Evolutionary conservation across 2,329 filamentous ascomycete genomes (phyloP), one percentile per base, ranked within the genome.

Genomic region (Podosphaera xanthii): DNA sequence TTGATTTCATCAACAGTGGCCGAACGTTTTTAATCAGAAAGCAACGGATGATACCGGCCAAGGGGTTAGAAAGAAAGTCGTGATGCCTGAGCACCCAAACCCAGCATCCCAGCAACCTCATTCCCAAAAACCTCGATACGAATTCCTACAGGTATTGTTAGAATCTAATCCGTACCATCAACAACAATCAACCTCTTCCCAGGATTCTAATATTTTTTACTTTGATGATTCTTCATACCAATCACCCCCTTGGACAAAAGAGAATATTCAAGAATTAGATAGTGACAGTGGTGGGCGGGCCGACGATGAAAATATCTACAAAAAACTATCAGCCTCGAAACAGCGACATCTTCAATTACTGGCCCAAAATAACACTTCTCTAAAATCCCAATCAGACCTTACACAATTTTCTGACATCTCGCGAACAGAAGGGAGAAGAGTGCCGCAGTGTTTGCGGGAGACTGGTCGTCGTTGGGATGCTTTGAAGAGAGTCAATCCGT

Each of bases 231-330:
- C 46, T 50, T 2, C 8, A 12, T 8, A 22, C 8, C 46, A 22
- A 8, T 31, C 8, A 8, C 22, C 46, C 8, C 46, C 8, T 10
- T 50, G n/a, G 8, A 22, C n/a, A 10, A 34, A 30, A 35, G 33
- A 35, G 35, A 35, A 14, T 31, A 30, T 34, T 10, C 34, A 42
- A 8, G 34, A n/a, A 31, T 22, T 42, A 10, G 38, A 79, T 9
- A 95, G 87, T 70, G 90, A 95, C 65, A 95, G 89, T 69, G 91
- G 91, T 33, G 94, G 90, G 22, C 91, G 97, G 69, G 91, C 91
- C 46, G 91, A 96, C 67, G 91, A 97, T 72, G 91, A 97, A 70
- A 86, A 90, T 63, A 83, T 91, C 64, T 75, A 95, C 60, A 92
- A 85, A 69, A 86, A 89, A 0, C 73, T 96, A 31, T 90, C 91